Base-by-base conservation (phyloP, 495 filamentous ascomycete species). In the Beverwykella pulmonaria region DNA sequence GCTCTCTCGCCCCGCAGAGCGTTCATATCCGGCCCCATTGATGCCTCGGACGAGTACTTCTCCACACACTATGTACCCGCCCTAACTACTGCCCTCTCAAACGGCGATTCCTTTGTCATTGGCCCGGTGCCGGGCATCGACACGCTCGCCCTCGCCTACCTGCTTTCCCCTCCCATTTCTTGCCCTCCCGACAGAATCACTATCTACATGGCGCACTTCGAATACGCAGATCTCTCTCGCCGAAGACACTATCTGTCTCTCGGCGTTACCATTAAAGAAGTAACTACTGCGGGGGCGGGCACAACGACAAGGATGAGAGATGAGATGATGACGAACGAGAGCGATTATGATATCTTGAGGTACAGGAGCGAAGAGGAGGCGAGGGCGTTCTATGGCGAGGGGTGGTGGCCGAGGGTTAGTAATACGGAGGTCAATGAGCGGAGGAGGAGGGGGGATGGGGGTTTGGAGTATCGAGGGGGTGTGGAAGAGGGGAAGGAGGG, bases 391-490 rank as follows among this genome's bases (percentile, higher is more conserved):
- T 69, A 69, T 61, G 66, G 60, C 1, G 36, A n/a, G 12, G 32
- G 15, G n/a, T 69, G 66, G 66, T 64, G 61, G 53, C 66, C 66
- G 0, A 34, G 60, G 36, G 66, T 69, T 20, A 54, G 46, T 27
- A 69, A 64, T 47, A 69, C 66, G 3, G 66, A 64, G 60, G 64
- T 64, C 53, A 69, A 69, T 60, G 66, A 69, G 55, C 19, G 66
- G 26, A 59, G 60, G 34, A 50, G 60, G 25, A 63, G 19, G 49
- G 66, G 59, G 23, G 58, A 27, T 17, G 14, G 7, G 44, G 27
- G 58, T 6, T 8, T 12, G 41, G 44, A 15, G 44, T 61, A 61
- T 61, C 25, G 27, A 50, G 8, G 48, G 17, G 27, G 32, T 7
- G 60, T 27, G 1, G 46, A 44, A 10, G 60, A 26, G 9, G 50